phyloP scores from a whole-genome alignment of 257 asterid genomes.

The Datura wrightii region DNA sequence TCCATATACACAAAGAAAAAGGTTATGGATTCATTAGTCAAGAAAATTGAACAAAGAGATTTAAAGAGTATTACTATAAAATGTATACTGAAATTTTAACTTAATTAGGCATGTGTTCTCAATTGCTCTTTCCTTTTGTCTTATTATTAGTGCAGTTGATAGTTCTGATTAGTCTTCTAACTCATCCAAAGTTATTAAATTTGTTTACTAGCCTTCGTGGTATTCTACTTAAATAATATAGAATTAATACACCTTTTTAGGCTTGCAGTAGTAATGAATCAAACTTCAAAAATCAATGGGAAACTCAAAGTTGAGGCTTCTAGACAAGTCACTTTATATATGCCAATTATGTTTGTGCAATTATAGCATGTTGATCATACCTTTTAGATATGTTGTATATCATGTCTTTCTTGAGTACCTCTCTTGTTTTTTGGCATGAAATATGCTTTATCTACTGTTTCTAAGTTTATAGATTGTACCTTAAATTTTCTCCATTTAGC shows the following conservation, averaged over 20 bases:
- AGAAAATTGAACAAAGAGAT: no score
- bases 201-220: background rate
- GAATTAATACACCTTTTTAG: background rate
- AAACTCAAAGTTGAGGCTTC: background rate
- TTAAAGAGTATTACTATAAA: no score
- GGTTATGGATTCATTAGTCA: no score
- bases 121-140: background rate
- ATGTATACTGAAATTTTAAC: no score
- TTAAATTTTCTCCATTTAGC: background rate
- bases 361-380: background rate
- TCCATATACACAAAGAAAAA: no score
- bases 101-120: constrained; percentile 34
- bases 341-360: background rate
- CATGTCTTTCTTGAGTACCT: background rate
- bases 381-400: background rate
- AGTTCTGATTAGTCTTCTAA: background rate
- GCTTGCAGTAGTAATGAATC: background rate
- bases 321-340: background rate
- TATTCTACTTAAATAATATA: background rate
- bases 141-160: background rate
- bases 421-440: background rate
- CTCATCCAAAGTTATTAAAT: background rate
- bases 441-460: background rate
- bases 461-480: background rate
- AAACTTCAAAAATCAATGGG: background rate